Evolutionary conservation across 2,329 filamentous ascomycete genomes (phyloP).

Genomic region (Sclerotinia glacialis): DNA sequence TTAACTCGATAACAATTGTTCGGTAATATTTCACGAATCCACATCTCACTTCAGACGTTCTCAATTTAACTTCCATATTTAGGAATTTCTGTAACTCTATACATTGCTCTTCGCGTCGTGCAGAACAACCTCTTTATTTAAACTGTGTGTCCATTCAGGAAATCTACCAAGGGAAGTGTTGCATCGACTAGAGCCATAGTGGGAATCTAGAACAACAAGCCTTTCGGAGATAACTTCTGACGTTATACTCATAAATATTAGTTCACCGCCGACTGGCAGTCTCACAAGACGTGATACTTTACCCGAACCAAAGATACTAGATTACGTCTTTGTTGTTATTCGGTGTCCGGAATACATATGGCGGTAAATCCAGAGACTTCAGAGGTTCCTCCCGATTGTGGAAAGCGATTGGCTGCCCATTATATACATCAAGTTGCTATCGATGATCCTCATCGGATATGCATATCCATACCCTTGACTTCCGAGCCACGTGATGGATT

Average conservation of each 20-base stretch:
- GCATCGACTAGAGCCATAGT: background rate
- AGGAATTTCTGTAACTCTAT: background rate
- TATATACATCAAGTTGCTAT: conserved; percentile 15
- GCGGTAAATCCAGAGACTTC: background rate
- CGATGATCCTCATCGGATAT: conserved; percentile 10
- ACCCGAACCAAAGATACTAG: too few species aligned
- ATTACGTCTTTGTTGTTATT: background rate
- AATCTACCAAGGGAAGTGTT: too few species aligned
- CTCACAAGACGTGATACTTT: background rate
- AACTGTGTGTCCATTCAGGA: too few species aligned
- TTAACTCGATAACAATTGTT: background rate
- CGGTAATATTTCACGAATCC: background rate
- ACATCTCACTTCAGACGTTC: too few species aligned
- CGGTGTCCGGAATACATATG: background rate
- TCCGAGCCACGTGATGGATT: conserved; percentile 20
- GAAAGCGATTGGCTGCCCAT: background rate
- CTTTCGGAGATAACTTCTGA: background rate
- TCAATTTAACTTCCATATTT: background rate
- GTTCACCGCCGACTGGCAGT: background rate
- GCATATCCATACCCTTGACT: conserved; percentile 14
- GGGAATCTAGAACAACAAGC: background rate
- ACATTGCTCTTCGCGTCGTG: too few species aligned
- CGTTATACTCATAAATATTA: background rate
- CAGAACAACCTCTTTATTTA: background rate
- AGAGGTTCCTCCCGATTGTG: conserved; percentile 1